phyloP scores from a whole-genome alignment of 208 protist species.

The Angomonas ambiguus region DNA sequence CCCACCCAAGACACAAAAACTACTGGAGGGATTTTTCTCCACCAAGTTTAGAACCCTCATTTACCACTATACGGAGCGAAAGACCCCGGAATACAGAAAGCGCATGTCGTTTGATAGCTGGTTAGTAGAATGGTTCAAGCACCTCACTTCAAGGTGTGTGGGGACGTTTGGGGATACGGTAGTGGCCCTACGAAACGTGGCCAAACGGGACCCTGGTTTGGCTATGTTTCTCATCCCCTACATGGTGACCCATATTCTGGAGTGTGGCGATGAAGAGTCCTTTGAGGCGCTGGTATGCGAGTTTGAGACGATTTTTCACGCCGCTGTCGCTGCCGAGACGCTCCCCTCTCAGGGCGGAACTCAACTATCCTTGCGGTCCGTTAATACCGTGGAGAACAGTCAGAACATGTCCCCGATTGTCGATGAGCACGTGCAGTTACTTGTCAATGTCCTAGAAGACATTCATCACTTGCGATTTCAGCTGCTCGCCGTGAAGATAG shows the following conservation, averaged over 20 bases:
- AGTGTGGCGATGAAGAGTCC: constrained; percentile 24
- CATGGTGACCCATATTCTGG: constrained; percentile 64
- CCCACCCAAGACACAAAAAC: constrained; percentile 37
- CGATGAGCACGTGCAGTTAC: constrained; percentile 61
- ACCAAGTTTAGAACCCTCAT: constrained; percentile 63
- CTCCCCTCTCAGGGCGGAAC: background rate
- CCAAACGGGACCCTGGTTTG: constrained; percentile 59
- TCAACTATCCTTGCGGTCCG: background rate
- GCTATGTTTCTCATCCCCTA: constrained; percentile 70
- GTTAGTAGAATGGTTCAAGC: constrained; percentile 68
- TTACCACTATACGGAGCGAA: constrained; percentile 32
- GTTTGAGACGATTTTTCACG: constrained; percentile 39
- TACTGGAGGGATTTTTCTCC: constrained; percentile 70
- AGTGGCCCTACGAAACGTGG: constrained; percentile 73
- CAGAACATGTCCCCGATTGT: background rate
- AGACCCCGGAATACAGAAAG: constrained; percentile 50
- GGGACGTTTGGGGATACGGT: constrained; percentile 64
- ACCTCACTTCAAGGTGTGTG: constrained; percentile 39
- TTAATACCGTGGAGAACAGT: constrained; percentile 4
- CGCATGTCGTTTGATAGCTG: constrained; percentile 53
- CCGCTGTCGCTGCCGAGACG: constrained; percentile 13
- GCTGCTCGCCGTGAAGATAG: constrained; percentile 22
- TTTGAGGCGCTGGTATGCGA: constrained; percentile 41
- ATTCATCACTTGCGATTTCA: constrained; percentile 56
- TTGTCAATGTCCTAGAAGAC: constrained; percentile 65